Evolutionary conservation across 2,329 filamentous ascomycete species (phyloP).

Genomic region (Stachybotrys elegans): DNA sequence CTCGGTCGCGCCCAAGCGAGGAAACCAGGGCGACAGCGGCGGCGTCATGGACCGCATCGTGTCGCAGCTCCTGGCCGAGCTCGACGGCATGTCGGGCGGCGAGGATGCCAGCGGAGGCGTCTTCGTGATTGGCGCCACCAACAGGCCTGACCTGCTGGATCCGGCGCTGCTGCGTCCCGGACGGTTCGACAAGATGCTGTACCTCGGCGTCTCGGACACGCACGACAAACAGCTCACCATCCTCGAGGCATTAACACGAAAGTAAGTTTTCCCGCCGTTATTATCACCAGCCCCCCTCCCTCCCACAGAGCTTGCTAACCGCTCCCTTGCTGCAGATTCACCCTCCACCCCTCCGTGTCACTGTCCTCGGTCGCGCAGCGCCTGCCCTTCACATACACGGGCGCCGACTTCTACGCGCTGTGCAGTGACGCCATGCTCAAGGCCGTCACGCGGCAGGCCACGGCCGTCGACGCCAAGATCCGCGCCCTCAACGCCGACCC

Average conservation of each 20-base stretch:
- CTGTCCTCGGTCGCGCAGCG: constrained; percentile 67
- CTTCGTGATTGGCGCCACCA: constrained; percentile 95
- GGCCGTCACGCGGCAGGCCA: constrained; percentile 87
- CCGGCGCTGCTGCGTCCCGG: constrained; percentile 84
- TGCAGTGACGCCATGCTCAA: constrained; percentile 99
- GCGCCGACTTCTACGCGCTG: constrained; percentile 93
- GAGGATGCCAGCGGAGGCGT: constrained; percentile 82
- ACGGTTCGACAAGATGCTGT: constrained; percentile 97
- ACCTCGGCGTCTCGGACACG: constrained; percentile 91
- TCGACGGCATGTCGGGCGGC: constrained; percentile 96
- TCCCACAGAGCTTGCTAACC: too few species aligned
- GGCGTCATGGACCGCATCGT: constrained; percentile 99
- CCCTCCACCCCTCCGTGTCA: constrained; percentile 72
- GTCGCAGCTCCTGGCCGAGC: constrained; percentile 85
- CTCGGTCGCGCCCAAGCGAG: constrained; percentile 90
- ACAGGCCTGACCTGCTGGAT: constrained; percentile 88
- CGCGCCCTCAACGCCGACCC: constrained; percentile 55
- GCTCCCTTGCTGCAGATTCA: constrained; percentile 56
- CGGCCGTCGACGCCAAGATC: constrained; percentile 79
- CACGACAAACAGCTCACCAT: constrained; percentile 96
- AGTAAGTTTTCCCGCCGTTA: constrained; percentile 51
- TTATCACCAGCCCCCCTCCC: constrained; percentile 4
- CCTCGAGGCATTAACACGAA: constrained; percentile 86
- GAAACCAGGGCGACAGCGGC: constrained; percentile 94
- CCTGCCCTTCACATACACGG: constrained; percentile 93